A percentile compares a stretch with the other conserved stretches of the same genome.
Conservation (phyloP, 1,284 basidiomycete species). For the Termitomyces sp. region DNA sequence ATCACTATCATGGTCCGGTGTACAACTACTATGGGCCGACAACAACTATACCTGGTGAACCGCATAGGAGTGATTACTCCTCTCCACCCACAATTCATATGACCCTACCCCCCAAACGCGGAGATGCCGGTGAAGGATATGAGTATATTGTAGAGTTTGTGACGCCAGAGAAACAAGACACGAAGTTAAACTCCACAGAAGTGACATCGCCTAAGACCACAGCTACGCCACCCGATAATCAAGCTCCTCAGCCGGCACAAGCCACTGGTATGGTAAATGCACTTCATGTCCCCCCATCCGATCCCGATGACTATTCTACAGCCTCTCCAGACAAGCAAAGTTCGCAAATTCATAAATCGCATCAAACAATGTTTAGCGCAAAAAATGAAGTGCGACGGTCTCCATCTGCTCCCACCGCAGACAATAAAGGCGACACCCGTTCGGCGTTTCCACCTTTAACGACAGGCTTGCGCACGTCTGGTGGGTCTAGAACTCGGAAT, state of each 20-base stretch:
- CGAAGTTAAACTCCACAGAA: not conserved
- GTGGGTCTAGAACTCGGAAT: too few species aligned
- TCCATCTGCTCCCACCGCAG: too few species aligned
- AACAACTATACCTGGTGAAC: not conserved
- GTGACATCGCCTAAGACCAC: not conserved
- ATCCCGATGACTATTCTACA: not conserved
- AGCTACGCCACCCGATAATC: not conserved
- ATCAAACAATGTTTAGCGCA: not conserved
- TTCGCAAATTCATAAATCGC: not conserved
- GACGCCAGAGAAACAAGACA: not conserved
- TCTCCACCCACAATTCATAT: not conserved
- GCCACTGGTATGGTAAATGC: not conserved
- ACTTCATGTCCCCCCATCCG: too few species aligned
- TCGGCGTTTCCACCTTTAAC: too few species aligned
- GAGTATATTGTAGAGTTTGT: not conserved
- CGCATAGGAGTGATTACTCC: not conserved
- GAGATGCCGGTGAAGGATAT: not conserved
- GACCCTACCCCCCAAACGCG: not conserved
- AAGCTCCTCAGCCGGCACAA: not conserved
- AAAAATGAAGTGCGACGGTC: not conserved
- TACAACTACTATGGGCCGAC: not conserved
- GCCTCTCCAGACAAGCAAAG: not conserved
- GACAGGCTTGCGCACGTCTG: too few species aligned
- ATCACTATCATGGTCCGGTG: slow-evolving; percentile 2
- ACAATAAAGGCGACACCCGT: too few species aligned